A percentile compares a stretch with the other conserved stretches of the same genome.
Evolutionary conservation across 2,329 filamentous ascomycete species (phyloP).

Genomic region (Alternaria solani): DNA sequence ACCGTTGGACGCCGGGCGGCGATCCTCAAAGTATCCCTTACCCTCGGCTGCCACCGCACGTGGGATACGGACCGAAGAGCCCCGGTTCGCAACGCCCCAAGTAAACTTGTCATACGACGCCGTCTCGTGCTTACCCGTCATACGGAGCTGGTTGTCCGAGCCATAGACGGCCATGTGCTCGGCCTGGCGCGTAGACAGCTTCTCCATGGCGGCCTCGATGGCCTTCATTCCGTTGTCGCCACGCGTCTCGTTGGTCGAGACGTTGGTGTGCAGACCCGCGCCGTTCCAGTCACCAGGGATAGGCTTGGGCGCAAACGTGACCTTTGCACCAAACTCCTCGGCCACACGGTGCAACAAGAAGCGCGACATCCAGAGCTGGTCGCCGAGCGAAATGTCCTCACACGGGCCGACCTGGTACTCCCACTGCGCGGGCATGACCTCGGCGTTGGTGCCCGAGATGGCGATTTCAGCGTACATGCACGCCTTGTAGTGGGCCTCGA

Average conservation of each 20-base stretch:
- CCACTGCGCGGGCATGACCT: constrained; percentile 98
- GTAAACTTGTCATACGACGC: constrained; percentile 92
- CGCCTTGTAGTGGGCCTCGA: constrained; percentile 92
- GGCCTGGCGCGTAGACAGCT: constrained; percentile 58
- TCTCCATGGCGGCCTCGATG: constrained; percentile 79
- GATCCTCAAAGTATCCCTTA: constrained; percentile 89
- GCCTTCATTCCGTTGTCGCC: constrained; percentile 92
- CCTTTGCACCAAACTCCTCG: constrained; percentile 95
- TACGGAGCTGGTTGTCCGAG: constrained; percentile 92
- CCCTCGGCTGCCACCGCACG: constrained; percentile 84
- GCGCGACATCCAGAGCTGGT: constrained; percentile 93
- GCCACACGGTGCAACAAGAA: constrained; percentile 90
- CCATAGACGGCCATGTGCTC: constrained; percentile 86
- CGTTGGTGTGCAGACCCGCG: constrained; percentile 91
- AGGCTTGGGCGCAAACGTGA: constrained; percentile 95
- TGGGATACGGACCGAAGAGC: constrained; percentile 91
- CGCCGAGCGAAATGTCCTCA: constrained; percentile 85
- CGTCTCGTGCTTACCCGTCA: constrained; percentile 94
- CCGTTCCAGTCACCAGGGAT: constrained; percentile 98
- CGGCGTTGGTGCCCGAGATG: constrained; percentile 98
- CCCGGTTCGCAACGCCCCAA: constrained; percentile 95
- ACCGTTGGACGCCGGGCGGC: constrained; percentile 76
- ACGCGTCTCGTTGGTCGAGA: constrained; percentile 89
- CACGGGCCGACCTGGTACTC: constrained; percentile 97
- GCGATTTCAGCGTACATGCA: constrained; percentile 89